Percentiles rank a stretch among this genome's conserved stretches.
These are phyloP conservation scores for Xylaria hypoxylon DNA, from an alignment of 2,329 filamentous ascomycete genomes.

Conservation along the genomic window DNA sequence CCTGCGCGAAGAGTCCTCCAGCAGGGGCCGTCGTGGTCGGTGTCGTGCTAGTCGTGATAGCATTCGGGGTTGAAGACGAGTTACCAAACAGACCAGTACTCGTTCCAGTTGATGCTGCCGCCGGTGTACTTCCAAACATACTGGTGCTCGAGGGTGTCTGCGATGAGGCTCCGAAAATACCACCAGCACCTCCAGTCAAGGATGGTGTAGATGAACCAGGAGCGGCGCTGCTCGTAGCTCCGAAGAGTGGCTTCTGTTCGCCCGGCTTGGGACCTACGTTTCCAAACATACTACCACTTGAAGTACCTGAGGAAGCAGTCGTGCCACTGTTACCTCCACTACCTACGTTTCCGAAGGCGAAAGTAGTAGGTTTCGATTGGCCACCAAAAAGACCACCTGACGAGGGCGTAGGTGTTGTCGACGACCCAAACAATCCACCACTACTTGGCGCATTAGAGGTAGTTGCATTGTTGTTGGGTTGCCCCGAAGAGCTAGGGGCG, in stretches of 20 bases:
- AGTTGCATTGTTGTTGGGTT: slow-evolving; percentile 53
- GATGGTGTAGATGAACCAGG: slow-evolving; percentile 46
- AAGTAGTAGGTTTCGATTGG: slow-evolving; percentile 47
- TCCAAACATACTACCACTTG: slow-evolving; percentile 52
- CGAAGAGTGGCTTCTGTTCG: slow-evolving; percentile 51
- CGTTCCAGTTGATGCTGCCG: slow-evolving; percentile 41
- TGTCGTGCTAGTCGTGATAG: slow-evolving; percentile 43
- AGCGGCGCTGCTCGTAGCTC: slow-evolving; percentile 39
- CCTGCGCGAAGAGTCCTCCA: slow-evolving; percentile 48
- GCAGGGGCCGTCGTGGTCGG: slow-evolving; percentile 42
- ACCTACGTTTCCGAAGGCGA: slow-evolving; percentile 56
- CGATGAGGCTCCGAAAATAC: slow-evolving; percentile 46
- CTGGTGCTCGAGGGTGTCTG: slow-evolving; percentile 39
- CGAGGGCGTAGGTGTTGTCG: slow-evolving; percentile 40
- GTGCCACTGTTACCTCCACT: slow-evolving; percentile 40
- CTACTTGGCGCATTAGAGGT: slow-evolving; percentile 53
- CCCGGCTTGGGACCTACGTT: slow-evolving; percentile 48
- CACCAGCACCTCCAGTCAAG: slow-evolving; percentile 38
- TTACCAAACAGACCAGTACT: slow-evolving; percentile 50
- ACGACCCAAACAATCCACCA: slow-evolving; percentile 51
- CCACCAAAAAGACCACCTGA: slow-evolving; percentile 35
- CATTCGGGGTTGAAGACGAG: slow-evolving; percentile 44
- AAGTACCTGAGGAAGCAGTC: slow-evolving; percentile 40
- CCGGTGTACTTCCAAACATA: slow-evolving; percentile 49
- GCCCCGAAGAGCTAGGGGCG: slow-evolving; percentile 45